phyloP scores from a whole-genome alignment of 139 green algal species.

The Chlamydomonas asymmetrica region DNA sequence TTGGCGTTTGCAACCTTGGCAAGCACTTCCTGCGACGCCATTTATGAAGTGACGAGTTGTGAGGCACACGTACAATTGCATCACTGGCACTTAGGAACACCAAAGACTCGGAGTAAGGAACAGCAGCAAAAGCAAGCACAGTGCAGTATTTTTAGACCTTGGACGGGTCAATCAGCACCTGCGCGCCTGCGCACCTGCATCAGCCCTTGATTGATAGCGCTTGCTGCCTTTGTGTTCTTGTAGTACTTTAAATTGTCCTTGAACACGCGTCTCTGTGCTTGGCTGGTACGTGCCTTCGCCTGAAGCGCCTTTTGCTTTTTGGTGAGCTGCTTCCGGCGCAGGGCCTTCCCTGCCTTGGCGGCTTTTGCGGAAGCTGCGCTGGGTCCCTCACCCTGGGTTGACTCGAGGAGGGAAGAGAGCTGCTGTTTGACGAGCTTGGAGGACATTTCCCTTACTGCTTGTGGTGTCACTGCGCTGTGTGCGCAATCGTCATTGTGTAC shows the following conservation, averaged over 20 bases:
- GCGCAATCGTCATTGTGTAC: too few relatives aligned
- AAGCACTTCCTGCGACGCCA: too few relatives aligned
- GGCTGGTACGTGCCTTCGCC: conserved; percentile 19
- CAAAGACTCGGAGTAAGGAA: too few relatives aligned
- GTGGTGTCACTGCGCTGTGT: neutral
- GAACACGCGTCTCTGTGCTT: conserved; percentile 1
- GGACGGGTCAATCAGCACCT: too few relatives aligned
- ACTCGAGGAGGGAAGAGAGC: conserved; percentile 32
- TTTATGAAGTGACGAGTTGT: too few relatives aligned
- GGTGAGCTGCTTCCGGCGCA: neutral
- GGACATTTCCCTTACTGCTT: conserved; percentile 37
- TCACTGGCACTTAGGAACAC: too few relatives aligned
- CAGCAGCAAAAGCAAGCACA: too few relatives aligned
- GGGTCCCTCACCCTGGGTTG: neutral
- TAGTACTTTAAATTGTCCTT: conserved; percentile 60
- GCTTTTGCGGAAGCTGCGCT: neutral
- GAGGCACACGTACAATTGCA: too few relatives aligned
- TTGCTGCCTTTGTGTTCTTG: conserved; percentile 26
- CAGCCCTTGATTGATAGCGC: conserved; percentile 22
- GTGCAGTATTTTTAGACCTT: too few relatives aligned
- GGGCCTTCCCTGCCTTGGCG: conserved; percentile 10
- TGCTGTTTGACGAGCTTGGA: conserved; percentile 44
- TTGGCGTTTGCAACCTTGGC: too few relatives aligned
- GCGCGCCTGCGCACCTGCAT: conserved; percentile 31
- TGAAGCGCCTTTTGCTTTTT: conserved; percentile 45